These are phyloP conservation scores for Apiospora rasikravindrae DNA, from an alignment of 2,329 filamentous ascomycete genomes.

Conservation along the genomic window DNA sequence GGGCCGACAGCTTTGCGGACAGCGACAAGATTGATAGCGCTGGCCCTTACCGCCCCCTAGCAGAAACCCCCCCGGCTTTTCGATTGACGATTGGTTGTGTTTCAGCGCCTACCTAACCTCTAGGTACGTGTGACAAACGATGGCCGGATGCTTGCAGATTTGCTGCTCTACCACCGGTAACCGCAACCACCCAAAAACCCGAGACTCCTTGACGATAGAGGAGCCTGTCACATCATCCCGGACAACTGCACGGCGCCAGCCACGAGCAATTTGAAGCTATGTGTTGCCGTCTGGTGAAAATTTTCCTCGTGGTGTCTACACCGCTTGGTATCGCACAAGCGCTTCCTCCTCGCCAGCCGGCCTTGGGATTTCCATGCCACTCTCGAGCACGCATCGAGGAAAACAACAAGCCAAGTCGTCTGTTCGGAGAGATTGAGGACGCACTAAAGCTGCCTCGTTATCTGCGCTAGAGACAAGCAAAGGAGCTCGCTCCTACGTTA, in stretches of 20 bases:
- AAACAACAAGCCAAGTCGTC: constrained; percentile 1
- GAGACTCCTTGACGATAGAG: background rate
- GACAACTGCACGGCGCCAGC: constrained; percentile 7
- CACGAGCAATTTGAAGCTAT: background rate
- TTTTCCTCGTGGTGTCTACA: background rate
- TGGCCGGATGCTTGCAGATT: background rate
- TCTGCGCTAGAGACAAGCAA: constrained; percentile 1
- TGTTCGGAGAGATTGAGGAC: constrained; percentile 9
- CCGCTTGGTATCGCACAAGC: background rate
- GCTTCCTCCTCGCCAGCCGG: background rate
- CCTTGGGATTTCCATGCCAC: background rate
- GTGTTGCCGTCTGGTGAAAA: background rate
- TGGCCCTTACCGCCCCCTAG: background rate
- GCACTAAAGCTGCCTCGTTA: constrained; percentile 14
- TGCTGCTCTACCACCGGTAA: constrained; percentile 3
- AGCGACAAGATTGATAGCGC: constrained; percentile 10
- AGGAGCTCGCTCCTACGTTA: background rate
- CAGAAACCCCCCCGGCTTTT: background rate
- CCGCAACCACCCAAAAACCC: background rate
- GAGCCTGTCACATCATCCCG: constrained; percentile 2
- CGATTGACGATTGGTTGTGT: constrained; percentile 7
- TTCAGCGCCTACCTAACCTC: constrained; percentile 3
- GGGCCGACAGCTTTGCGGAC: constrained; percentile 8
- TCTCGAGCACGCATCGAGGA: background rate
- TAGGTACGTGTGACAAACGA: constrained; percentile 12